Evolutionary conservation across 2,329 filamentous ascomycete species (phyloP).

Genomic region (Colletotrichum sp.): DNA sequence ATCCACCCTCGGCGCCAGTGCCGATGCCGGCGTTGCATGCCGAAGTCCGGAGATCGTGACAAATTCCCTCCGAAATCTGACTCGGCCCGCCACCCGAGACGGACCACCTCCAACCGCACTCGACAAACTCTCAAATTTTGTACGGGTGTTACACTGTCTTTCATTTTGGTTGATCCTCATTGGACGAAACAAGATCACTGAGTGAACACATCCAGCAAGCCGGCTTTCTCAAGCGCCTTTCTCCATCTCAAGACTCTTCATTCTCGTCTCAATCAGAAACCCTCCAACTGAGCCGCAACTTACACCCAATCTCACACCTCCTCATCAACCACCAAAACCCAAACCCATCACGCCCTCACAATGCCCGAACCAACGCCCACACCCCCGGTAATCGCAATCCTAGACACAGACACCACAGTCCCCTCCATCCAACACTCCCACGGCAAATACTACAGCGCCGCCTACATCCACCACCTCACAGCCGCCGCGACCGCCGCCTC

Average conservation of each 20-base stretch:
- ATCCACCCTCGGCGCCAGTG: not conserved
- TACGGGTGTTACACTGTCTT: not conserved
- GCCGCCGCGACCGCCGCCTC: not conserved
- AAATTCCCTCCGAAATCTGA: not conserved
- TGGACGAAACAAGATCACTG: not conserved
- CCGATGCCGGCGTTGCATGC: constrained; percentile 2
- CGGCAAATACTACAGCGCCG: constrained; percentile 1
- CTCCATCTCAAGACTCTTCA: not conserved
- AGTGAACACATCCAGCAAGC: not conserved
- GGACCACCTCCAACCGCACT: not conserved
- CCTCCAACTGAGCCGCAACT: not conserved
- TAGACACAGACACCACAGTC: constrained; percentile 8
- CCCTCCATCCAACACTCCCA: not conserved
- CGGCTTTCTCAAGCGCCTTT: not conserved
- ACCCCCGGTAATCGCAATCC: not conserved
- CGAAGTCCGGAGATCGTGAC: not conserved
- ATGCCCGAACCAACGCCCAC: not conserved
- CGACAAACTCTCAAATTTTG: not conserved
- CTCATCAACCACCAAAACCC: not conserved
- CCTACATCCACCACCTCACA: not conserved
- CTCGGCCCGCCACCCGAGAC: not conserved
- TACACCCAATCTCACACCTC: not conserved
- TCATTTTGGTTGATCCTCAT: not conserved
- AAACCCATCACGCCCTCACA: not conserved
- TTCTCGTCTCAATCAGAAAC: not conserved